Base-by-base conservation (phyloP, 2,329 filamentous ascomycete genomes). In the Colletotrichum tropicale region DNA sequence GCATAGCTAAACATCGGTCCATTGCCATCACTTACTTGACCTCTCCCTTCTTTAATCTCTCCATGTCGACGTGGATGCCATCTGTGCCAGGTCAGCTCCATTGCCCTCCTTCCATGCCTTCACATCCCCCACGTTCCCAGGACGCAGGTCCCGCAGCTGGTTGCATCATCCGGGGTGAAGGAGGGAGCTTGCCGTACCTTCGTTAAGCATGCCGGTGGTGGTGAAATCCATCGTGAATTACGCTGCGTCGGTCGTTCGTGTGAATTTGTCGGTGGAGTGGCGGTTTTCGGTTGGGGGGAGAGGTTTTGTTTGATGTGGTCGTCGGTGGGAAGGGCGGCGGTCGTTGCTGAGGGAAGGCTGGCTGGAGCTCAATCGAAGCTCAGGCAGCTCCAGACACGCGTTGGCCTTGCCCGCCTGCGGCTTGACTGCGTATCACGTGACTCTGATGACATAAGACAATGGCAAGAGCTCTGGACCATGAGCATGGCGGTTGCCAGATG, bases 51-150 rank as follows among this genome's bases (percentile, higher is more conserved):
- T 99, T 99, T 86, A 99, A 89, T 83, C 97, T 94, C 83, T 98
- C 95, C 97, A 99, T 99, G 84, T 99, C 97, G 81, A 99, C 91
- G 86, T 99, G 97, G 85, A 99, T 98, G 85, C 97, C 97, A 96
- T 99, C 97, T 98, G 82, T 64, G 18, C 32, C 1, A 71, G 52
- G 43, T 65, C 66, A 75, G 75, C 66, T 16, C 52, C 13, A 18
- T 34, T 61, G 5, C 32, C 30, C 6, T 38, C 7, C 24, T 66
- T 56, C 9, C 16, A 2, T 34, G 3, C 15, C 21, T 43, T 24
- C 32, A 0, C 43, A 52, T 0, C 32, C 38, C 38, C 32, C 60
- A 28, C 38, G 48, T 62, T 13, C 55, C 26, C 13, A 21, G 32
- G 64, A 73, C 64, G 30, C 13, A 21, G 38, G 64, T 75, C 64